These are phyloP conservation scores for Cercospora sp. DNA, from an alignment of 2,329 filamentous ascomycete genomes.

Conservation along the genomic window DNA sequence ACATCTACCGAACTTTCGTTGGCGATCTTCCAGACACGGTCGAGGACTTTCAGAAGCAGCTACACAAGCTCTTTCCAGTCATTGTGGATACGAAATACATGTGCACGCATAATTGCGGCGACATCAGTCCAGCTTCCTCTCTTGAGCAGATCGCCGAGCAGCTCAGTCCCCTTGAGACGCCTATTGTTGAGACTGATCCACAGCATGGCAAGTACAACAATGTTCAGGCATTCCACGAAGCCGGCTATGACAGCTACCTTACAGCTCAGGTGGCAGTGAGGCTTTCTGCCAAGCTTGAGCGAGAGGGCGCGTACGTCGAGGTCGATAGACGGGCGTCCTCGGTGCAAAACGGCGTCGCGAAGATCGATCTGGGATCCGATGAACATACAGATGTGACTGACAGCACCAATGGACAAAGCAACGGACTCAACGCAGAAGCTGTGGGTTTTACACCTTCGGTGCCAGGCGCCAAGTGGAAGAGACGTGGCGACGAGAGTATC, in stretches of 20 bases:
- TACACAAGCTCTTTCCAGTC: constrained; percentile 57
- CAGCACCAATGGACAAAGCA: constrained; percentile 11
- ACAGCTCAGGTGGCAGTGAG: constrained; percentile 61
- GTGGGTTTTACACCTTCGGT: constrained; percentile 33
- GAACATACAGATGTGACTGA: constrained; percentile 4
- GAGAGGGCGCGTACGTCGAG: constrained; percentile 40
- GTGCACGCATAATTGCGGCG: constrained; percentile 57
- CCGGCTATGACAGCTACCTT: constrained; percentile 63
- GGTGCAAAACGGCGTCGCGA: constrained; percentile 19
- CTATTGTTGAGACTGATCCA: constrained; percentile 44
- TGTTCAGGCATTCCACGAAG: constrained; percentile 55
- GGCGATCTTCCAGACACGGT: constrained; percentile 57
- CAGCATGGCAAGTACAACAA: constrained; percentile 46
- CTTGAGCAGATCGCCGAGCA: constrained; percentile 52
- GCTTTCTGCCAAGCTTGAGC: constrained; percentile 54
- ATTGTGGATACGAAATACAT: constrained; percentile 66
- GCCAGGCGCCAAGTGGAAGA: constrained; percentile 34
- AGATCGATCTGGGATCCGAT: constrained; percentile 18
- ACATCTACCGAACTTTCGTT: constrained; percentile 64
- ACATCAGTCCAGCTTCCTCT: constrained; percentile 52
- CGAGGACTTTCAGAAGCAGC: constrained; percentile 52
- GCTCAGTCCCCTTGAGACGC: constrained; percentile 42
- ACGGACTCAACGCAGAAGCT: constrained; percentile 10
- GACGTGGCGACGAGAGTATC: constrained; percentile 33
- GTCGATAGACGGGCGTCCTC: constrained; percentile 16